phyloP scores from a whole-genome alignment of 2,329 filamentous ascomycete species.

The Aquanectria penicillioides region DNA sequence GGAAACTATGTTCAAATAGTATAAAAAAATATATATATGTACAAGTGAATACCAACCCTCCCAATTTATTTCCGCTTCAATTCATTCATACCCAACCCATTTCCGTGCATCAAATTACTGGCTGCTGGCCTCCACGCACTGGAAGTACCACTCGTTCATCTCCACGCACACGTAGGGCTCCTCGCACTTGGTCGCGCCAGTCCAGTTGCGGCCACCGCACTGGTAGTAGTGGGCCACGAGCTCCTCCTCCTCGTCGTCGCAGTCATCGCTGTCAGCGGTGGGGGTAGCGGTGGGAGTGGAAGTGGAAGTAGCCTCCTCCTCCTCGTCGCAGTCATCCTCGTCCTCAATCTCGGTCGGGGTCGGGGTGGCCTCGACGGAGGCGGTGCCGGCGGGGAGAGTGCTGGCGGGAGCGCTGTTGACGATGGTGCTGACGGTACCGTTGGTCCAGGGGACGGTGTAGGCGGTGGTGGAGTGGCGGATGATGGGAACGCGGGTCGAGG shows the following conservation, averaged over 20 bases:
- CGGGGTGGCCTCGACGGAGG: slow-evolving; percentile 14
- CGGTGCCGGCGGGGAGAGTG: slow-evolving; percentile 26
- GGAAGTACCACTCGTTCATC: slow-evolving; percentile 35
- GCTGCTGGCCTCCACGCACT: slow-evolving; percentile 28
- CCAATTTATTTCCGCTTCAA: not conserved
- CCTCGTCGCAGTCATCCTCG: not conserved
- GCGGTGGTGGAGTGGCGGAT: slow-evolving; percentile 32
- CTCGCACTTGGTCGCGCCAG: slow-evolving; percentile 35
- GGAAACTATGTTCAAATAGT: slow-evolving; percentile 10
- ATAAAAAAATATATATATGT: slow-evolving; percentile 22
- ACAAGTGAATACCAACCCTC: slow-evolving; percentile 22
- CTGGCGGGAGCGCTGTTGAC: no score
- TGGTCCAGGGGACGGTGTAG: slow-evolving; percentile 34
- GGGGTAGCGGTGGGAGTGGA: no score
- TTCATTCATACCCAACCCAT: not conserved
- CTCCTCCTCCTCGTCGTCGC: not conserved
- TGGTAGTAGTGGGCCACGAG: slow-evolving; percentile 33
- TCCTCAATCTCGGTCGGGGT: slow-evolving; percentile 25
- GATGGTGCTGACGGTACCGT: slow-evolving; percentile 23
- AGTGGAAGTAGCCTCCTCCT: no score
- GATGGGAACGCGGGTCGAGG: slow-evolving; percentile 28
- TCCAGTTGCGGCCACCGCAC: slow-evolving; percentile 33
- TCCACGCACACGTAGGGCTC: slow-evolving; percentile 28
- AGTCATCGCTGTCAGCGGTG: not conserved
- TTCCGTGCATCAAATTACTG: not conserved